phyloP scores from a whole-genome alignment of 2,329 filamentous ascomycete genomes.

The Penicillium capsulatum region DNA sequence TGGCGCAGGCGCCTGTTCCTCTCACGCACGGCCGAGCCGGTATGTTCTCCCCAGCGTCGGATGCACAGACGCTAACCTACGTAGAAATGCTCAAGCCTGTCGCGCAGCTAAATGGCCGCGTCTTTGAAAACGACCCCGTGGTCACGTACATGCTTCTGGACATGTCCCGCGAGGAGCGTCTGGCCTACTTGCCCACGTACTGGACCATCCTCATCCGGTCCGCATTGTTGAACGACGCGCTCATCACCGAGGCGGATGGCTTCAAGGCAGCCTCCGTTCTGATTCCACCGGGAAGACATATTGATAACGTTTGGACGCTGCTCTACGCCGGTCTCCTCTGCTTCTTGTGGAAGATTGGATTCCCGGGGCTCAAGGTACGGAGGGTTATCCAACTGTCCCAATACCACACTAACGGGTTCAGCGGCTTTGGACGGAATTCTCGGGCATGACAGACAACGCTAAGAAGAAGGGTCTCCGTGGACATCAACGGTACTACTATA shows the following conservation, averaged over 20 bases:
- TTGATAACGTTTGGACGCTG: slow-evolving; percentile 20
- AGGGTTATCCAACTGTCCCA: neutral
- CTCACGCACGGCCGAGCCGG: slow-evolving; percentile 16
- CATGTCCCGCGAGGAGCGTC: slow-evolving; percentile 16
- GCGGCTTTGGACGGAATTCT: slow-evolving; percentile 22
- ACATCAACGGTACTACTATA: slow-evolving; percentile 20
- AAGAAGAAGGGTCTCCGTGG: slow-evolving; percentile 19
- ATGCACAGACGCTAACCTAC: neutral
- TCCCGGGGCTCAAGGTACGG: slow-evolving; percentile 18
- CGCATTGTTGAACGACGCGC: slow-evolving; percentile 19
- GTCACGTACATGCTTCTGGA: slow-evolving; percentile 21
- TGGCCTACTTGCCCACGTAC: slow-evolving; percentile 20
- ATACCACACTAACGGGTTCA: slow-evolving; percentile 1
- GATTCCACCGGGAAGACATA: slow-evolving; percentile 13
- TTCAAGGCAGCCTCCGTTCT: slow-evolving; percentile 23
- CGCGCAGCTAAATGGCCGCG: slow-evolving; percentile 18
- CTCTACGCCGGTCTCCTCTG: slow-evolving; percentile 18
- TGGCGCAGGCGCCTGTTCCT: slow-evolving; percentile 7
- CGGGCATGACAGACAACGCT: slow-evolving; percentile 20
- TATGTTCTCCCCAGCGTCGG: neutral
- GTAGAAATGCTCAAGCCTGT: slow-evolving; percentile 13
- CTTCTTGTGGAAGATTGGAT: slow-evolving; percentile 19
- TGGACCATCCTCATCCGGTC: slow-evolving; percentile 19
- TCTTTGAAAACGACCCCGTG: slow-evolving; percentile 21
- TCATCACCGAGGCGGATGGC: slow-evolving; percentile 22